Evolutionary conservation across 2,329 filamentous ascomycete genomes (phyloP).

Genomic region (Cryphonectria naterciae): DNA sequence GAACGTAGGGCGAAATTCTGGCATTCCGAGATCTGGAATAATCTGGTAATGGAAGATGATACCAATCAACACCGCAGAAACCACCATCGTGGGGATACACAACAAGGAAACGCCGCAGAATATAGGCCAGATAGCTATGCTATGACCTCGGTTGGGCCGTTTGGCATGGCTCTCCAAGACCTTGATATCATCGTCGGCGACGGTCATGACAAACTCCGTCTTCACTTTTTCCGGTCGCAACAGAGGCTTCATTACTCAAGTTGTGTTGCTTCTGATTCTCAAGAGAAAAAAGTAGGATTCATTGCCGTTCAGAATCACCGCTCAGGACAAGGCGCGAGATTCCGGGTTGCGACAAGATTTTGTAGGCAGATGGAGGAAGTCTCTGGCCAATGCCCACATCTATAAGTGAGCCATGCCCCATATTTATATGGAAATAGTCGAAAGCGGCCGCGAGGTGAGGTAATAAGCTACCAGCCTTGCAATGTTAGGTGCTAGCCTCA

Average conservation of each 20-base stretch:
- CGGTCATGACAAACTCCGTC: background rate
- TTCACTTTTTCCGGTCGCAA: background rate
- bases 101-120: background rate
- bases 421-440: background rate
- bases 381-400: background rate
- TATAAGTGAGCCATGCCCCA: background rate
- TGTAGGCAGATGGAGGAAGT: background rate
- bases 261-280: background rate
- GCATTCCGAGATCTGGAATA: constrained; percentile 1
- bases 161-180: background rate
- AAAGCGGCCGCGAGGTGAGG: background rate
- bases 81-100: background rate
- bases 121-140: background rate
- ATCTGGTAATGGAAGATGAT: background rate
- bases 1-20: background rate
- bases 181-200: background rate
- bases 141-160: background rate
- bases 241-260: background rate
- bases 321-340: background rate
- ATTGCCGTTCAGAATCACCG: background rate
- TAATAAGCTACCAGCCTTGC: too few species aligned
- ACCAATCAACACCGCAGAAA: background rate
- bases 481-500: background rate
- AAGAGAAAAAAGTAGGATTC: background rate
- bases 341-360: background rate